phyloP scores from a whole-genome alignment of 495 filamentous ascomycete genomes.

The Clavariopsis aquatica region DNA sequence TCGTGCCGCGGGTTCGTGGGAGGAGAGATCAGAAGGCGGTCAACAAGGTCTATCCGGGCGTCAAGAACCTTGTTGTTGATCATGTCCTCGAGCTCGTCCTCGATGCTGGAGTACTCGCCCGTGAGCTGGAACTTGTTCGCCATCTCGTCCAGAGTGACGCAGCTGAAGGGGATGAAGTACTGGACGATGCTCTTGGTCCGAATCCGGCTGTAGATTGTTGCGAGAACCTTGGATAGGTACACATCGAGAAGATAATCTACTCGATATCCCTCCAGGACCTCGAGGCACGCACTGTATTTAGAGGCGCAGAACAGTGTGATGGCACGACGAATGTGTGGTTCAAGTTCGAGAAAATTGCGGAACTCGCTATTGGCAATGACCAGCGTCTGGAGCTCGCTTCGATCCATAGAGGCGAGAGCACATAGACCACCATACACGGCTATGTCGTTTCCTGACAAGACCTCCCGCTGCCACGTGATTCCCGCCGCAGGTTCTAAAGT shows the following conservation, averaged over 20 bases:
- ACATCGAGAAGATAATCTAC: constrained; percentile 88
- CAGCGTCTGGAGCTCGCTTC: constrained; percentile 66
- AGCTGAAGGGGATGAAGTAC: constrained; percentile 60
- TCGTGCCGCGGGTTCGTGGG: constrained; percentile 61
- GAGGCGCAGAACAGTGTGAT: constrained; percentile 83
- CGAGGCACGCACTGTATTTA: constrained; percentile 80
- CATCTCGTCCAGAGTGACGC: constrained; percentile 47
- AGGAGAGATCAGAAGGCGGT: constrained; percentile 71
- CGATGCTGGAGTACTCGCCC: constrained; percentile 57
- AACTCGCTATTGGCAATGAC: constrained; percentile 81
- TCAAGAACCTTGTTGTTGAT: constrained; percentile 72
- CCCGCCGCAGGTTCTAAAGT: constrained; percentile 39
- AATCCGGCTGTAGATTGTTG: constrained; percentile 68
- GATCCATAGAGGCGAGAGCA: constrained; percentile 86
- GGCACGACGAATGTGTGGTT: constrained; percentile 91
- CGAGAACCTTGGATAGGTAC: constrained; percentile 75
- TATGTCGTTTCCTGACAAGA: constrained; percentile 81
- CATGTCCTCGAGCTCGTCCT: constrained; percentile 73
- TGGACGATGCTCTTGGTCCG: constrained; percentile 90
- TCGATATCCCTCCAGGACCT: constrained; percentile 76
- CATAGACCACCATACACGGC: constrained; percentile 90
- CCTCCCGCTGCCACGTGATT: constrained; percentile 52
- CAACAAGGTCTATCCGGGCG: constrained; percentile 80
- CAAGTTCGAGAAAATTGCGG: constrained; percentile 84
- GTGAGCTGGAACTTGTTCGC: constrained; percentile 38